A percentile compares a stretch with the other conserved stretches of the same genome.
Evolutionary conservation across 2,329 filamentous ascomycete species (phyloP).

Genomic region (Fusarium ambrosium): DNA sequence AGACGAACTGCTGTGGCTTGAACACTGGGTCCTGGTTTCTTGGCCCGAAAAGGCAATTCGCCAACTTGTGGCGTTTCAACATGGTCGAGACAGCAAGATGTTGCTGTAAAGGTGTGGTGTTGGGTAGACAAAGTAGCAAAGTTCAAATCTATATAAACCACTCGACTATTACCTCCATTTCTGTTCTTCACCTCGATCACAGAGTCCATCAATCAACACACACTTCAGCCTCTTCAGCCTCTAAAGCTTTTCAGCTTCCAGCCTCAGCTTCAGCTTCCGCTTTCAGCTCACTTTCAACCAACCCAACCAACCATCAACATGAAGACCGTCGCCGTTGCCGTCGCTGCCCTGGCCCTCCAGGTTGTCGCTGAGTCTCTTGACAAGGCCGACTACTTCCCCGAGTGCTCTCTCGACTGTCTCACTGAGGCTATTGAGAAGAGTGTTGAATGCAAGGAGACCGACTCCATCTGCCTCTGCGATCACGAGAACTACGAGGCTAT

Average conservation of each 20-base stretch:
- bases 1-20: slow-evolving; percentile 10
- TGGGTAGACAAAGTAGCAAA: neutral
- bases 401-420: slow-evolving; percentile 11
- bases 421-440: neutral
- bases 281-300: neutral
- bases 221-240: neutral
- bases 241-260: neutral
- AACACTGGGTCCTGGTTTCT: neutral
- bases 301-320: neutral
- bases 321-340: slow-evolving; percentile 7
- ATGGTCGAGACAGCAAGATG: neutral
- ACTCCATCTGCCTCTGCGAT: slow-evolving; percentile 7
- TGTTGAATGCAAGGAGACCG: neutral
- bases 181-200: slow-evolving; percentile 1
- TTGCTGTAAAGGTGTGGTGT: neutral
- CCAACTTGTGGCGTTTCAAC: slow-evolving; percentile 4
- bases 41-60: slow-evolving; percentile 2
- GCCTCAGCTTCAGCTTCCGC: neutral
- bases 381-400: slow-evolving; percentile 10
- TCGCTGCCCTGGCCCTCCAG: neutral
- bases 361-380: neutral
- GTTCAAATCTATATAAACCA: slow-evolving; percentile 1
- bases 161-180: neutral
- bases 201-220: neutral
- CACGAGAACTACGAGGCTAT: slow-evolving; percentile 11